Conservation (phyloP, 257 asterid genomes). For the Plantago elongata region DNA sequence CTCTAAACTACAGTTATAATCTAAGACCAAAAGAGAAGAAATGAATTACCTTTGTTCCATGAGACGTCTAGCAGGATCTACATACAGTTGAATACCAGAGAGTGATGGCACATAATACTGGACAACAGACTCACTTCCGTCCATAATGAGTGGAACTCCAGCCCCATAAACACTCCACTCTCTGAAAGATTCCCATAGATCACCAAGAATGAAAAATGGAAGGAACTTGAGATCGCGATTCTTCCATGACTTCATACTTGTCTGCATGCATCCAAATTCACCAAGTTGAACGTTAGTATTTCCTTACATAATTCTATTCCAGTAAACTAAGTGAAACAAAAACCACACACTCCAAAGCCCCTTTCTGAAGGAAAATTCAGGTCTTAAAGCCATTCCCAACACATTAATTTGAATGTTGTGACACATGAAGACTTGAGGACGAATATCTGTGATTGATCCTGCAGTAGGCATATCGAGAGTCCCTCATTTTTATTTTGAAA, state of each 20-base stretch:
- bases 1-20: not conserved
- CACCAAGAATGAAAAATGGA: conserved; percentile 77
- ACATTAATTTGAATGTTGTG: too few relatives aligned
- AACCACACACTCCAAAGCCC: too few relatives aligned
- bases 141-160: conserved; percentile 76
- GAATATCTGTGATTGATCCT: too few relatives aligned
- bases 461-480: too few relatives aligned
- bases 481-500: too few relatives aligned
- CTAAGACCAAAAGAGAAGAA: not conserved
- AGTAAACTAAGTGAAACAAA: not conserved
- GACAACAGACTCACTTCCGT: conserved; percentile 64
- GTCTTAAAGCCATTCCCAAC: too few relatives aligned
- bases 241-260: conserved; percentile 56
- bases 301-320: not conserved
- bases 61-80: conserved; percentile 50
- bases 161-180: conserved; percentile 99
- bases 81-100: conserved; percentile 81
- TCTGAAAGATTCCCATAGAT: conserved; percentile 89
- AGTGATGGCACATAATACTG: conserved; percentile 89
- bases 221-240: conserved; percentile 44
- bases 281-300: not conserved
- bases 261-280: conserved; percentile 45
- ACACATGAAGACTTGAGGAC: too few relatives aligned
- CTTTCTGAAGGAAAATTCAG: too few relatives aligned
- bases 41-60: conserved; percentile 45